Conservation (phyloP, 192 early-diverging fungal species). For the Mortierella antarctica region DNA sequence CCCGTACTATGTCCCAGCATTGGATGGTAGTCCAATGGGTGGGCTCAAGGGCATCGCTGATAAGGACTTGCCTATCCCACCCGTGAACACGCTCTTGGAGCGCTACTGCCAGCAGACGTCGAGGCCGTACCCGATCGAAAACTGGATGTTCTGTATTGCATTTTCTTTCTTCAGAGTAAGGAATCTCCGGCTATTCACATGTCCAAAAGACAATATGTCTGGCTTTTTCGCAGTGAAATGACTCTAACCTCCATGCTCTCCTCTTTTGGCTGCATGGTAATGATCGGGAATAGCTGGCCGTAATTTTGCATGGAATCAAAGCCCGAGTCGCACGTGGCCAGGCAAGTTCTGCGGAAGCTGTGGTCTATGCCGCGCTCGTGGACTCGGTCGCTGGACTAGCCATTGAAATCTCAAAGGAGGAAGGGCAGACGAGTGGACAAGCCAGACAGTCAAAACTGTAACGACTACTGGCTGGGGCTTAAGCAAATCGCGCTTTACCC, state of each 20-base stretch:
- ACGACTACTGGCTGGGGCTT: neutral
- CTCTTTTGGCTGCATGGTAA: neutral
- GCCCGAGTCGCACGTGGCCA: conserved; percentile 89
- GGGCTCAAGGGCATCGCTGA: conserved; percentile 60
- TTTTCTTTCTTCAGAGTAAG: conserved; percentile 90
- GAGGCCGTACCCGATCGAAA: conserved; percentile 76
- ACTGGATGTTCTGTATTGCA: conserved; percentile 85
- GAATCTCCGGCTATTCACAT: neutral
- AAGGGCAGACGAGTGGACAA: conserved; percentile 29
- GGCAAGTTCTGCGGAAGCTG: conserved; percentile 78
- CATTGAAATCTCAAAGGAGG: conserved; percentile 70
- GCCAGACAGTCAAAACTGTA: conserved; percentile 37
- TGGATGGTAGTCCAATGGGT: conserved; percentile 13
- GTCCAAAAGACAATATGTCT: no score
- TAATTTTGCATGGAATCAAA: conserved; percentile 91
- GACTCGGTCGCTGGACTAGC: conserved; percentile 62
- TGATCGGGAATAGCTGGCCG: conserved; percentile 59
- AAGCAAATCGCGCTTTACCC: no score
- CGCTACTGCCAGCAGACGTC: conserved; percentile 74
- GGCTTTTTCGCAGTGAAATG: neutral
- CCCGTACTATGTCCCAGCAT: conserved; percentile 68
- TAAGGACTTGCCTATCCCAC: conserved; percentile 67
- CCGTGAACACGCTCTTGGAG: conserved; percentile 73
- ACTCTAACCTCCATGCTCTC: neutral
- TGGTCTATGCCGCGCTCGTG: conserved; percentile 56